Base-by-base conservation (phyloP, 176 grass and related monocot species). In the Secale cereale region DNA sequence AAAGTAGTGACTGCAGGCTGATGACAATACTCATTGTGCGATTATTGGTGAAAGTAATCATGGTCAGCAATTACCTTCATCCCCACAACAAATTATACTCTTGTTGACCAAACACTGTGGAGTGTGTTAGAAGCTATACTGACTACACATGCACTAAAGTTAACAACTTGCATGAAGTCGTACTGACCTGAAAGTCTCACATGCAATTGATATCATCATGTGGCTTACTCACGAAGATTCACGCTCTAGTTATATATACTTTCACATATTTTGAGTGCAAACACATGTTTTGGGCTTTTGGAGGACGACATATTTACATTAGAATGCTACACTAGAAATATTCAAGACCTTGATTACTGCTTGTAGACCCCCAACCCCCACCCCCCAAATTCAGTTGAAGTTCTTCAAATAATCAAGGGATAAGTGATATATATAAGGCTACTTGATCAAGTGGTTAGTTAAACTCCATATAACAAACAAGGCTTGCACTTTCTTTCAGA, bases 91-190 rank as follows among this genome's bases (percentile, higher is more conserved):
- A 62, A 63, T 31, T 28, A 56, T 39, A 52, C 48, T 70, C 29
- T 41, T 71, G 77, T 19, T 86, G 78, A 82, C 50, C 66, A 39
- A 64, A 13, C 62, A 70, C 52, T 23, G 70, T 41, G 57, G 36
- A 81, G 78, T 61, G 29, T 62, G 36, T 60, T 78, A 82, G 26
- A 70, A 83, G 83, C 79, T 74, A 86, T 78, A 59, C 79, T 74
- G 78, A 67, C 26, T 50, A 50, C 80, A 70, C 50, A 78, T 83
- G 75, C 60, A 87, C 66, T 46, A 83, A 90, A 83, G 80, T 76
- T 84, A 87, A 62, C 81, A 87, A 19, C 74, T 48, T 27, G 65
- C 3, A 78, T 46, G 13, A 3, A 46, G n/a, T 46, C 0, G 45
- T 46, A 41, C 45, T 17, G 66, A 23, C 43, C 20, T 46, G 8